These are phyloP conservation scores for Amyloporia xantha DNA, from an alignment of 768 basidiomycete genomes.

Conservation along the genomic window DNA sequence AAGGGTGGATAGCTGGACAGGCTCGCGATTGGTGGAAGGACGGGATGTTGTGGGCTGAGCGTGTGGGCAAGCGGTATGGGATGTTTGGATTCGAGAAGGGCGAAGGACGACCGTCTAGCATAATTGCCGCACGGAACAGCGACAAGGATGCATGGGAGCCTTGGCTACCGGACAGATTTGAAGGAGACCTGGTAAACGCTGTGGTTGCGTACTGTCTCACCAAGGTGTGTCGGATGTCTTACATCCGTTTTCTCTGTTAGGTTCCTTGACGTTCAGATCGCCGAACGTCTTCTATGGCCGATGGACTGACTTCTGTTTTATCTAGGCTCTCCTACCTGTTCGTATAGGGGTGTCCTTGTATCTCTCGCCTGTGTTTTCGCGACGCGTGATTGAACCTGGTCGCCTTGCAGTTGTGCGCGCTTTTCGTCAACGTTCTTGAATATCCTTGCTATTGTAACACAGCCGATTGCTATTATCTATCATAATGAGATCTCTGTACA, in stretches of 20 bases:
- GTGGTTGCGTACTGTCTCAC: slow-evolving; percentile 75
- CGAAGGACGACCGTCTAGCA: neutral
- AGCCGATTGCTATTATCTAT: no score
- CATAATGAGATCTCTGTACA: no score
- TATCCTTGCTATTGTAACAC: neutral
- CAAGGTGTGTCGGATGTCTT: slow-evolving; percentile 45
- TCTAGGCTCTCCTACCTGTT: slow-evolving; percentile 65
- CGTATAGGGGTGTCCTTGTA: slow-evolving; percentile 70
- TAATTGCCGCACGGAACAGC: neutral
- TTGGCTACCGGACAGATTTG: slow-evolving; percentile 31
- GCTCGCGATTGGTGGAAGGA: slow-evolving; percentile 65
- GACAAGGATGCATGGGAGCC: slow-evolving; percentile 39
- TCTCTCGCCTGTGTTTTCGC: slow-evolving; percentile 66
- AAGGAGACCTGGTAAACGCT: slow-evolving; percentile 78
- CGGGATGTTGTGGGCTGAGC: slow-evolving; percentile 63
- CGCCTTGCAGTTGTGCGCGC: slow-evolving; percentile 24
- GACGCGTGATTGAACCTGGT: slow-evolving; percentile 58
- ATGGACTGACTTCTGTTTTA: no score
- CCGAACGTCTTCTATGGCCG: no score
- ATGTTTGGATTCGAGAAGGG: slow-evolving; percentile 68
- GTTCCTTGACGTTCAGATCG: neutral
- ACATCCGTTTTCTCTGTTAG: neutral
- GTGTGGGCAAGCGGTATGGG: slow-evolving; percentile 73
- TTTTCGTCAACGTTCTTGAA: slow-evolving; percentile 11
- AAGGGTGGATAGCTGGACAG: slow-evolving; percentile 37